A percentile compares a stretch with the other conserved stretches of the same genome.
Conservation (phyloP, 345 rosid species). For the Sonneratia caseolaris region DNA sequence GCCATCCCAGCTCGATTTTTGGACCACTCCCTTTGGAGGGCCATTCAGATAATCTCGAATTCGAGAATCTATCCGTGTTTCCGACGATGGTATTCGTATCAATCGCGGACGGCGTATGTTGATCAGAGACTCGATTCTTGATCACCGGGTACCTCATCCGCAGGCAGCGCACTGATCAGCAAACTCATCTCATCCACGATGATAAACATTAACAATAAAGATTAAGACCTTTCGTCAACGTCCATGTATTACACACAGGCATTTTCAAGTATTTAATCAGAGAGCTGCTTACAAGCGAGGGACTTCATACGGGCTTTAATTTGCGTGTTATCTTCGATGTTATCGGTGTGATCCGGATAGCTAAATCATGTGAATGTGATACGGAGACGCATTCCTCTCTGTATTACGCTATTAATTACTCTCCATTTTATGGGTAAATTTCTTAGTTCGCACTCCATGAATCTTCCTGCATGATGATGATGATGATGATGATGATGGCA, state of each 20-base stretch:
- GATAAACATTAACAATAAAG: not conserved
- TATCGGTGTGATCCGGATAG: too few species aligned
- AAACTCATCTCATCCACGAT: not conserved
- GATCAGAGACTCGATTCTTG: not conserved
- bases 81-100: not conserved
- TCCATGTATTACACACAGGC: not conserved
- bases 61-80: not conserved
- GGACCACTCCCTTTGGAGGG: slow-evolving; percentile 91
- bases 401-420: too few species aligned
- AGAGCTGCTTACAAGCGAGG: too few species aligned
- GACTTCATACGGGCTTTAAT: too few species aligned
- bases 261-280: too few species aligned
- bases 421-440: too few species aligned
- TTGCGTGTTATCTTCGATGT: too few species aligned
- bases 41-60: slow-evolving; percentile 33
- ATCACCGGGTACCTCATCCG: not conserved
- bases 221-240: not conserved
- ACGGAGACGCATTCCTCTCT: too few species aligned
- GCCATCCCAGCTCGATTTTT: slow-evolving; percentile 50
- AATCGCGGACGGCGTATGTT: not conserved
- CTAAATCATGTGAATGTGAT: too few species aligned
- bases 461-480: too few species aligned
- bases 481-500: too few species aligned
- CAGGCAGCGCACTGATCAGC: not conserved
- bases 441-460: too few species aligned